These are phyloP conservation scores for Fusarium veterinarium DNA, from an alignment of 2,329 filamentous ascomycete genomes.

Conservation along the genomic window DNA sequence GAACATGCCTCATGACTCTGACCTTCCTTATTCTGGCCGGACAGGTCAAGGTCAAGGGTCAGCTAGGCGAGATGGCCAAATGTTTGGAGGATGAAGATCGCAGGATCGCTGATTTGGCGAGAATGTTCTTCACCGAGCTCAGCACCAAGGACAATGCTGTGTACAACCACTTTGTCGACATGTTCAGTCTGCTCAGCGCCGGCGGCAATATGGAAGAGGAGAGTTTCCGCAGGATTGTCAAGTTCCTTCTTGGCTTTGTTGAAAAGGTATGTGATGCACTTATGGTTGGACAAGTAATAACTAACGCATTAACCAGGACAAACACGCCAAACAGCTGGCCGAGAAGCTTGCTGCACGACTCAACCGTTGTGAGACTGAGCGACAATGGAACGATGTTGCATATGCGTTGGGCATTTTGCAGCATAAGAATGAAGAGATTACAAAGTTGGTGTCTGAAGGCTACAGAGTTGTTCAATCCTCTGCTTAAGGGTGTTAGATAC, in stretches of 20 bases:
- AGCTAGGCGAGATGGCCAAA: constrained; percentile 98
- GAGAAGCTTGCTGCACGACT: constrained; percentile 92
- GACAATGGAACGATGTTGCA: constrained; percentile 97
- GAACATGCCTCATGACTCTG: constrained; percentile 97
- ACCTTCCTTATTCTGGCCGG: constrained; percentile 97
- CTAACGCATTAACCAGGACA: constrained; percentile 72
- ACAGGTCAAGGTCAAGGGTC: constrained; percentile 99
- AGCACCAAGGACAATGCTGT: constrained; percentile 99
- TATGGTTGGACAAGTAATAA: not conserved
- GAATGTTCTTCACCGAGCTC: constrained; percentile 99
- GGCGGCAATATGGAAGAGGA: constrained; percentile 86
- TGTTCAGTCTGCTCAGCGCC: constrained; percentile 93
- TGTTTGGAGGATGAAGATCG: constrained; percentile 97
- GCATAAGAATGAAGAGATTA: constrained; percentile 93
- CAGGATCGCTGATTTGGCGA: constrained; percentile 89
- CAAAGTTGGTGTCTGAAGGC: constrained; percentile 78
- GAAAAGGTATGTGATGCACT: constrained; percentile 78
- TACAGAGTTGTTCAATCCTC: constrained; percentile 77
- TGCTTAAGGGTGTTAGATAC: constrained; percentile 55
- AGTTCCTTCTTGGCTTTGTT: constrained; percentile 94
- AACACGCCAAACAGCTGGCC: constrained; percentile 93
- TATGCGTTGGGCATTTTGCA: constrained; percentile 90
- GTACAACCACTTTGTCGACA: constrained; percentile 99
- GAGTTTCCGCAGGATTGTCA: constrained; percentile 85
- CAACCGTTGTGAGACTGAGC: constrained; percentile 86